These are phyloP conservation scores for Thelonectria rubi DNA, from an alignment of 2,329 filamentous ascomycete species.

Conservation along the genomic window DNA sequence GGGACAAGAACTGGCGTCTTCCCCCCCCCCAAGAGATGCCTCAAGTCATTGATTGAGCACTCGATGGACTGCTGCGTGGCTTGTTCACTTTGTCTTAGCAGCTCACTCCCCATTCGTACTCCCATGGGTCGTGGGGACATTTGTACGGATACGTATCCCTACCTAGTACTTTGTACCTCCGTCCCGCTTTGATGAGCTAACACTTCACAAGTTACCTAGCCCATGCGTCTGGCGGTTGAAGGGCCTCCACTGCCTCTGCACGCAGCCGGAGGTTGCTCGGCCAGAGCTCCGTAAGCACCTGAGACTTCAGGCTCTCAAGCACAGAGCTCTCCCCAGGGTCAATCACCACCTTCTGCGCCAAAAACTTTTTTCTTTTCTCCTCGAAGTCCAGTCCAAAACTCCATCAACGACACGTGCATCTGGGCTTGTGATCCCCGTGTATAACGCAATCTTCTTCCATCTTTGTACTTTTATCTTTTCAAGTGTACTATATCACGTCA, in stretches of 20 bases:
- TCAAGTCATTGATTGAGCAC: not conserved
- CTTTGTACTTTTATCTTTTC: conserved; percentile 30
- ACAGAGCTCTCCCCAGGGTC: conserved; percentile 21
- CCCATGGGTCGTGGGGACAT: too few species aligned
- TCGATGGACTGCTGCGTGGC: not conserved
- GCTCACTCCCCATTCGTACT: not conserved
- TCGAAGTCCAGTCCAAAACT: conserved; percentile 39
- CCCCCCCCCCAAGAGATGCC: too few species aligned
- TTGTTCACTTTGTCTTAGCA: not conserved
- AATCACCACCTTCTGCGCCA: conserved; percentile 28
- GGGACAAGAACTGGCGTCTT: too few species aligned
- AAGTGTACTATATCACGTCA: conserved; percentile 34
- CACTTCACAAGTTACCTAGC: conserved; percentile 9
- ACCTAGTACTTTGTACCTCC: too few species aligned
- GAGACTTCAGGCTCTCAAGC: conserved; percentile 48
- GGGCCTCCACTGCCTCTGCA: not conserved
- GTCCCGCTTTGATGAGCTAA: too few species aligned
- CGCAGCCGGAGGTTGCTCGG: not conserved
- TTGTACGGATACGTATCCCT: too few species aligned
- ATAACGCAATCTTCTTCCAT: conserved; percentile 29
- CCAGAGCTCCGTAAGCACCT: conserved; percentile 39
- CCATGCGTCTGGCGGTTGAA: conserved; percentile 20
- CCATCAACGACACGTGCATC: conserved; percentile 36
- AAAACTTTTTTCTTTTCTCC: conserved; percentile 45
- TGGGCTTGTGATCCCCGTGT: conserved; percentile 24